Evolutionary conservation across 108 stramenopile species (phyloP), one percentile per base, ranked within the genome.

Genomic region (Pseudonitzschia delicatissima): DNA sequence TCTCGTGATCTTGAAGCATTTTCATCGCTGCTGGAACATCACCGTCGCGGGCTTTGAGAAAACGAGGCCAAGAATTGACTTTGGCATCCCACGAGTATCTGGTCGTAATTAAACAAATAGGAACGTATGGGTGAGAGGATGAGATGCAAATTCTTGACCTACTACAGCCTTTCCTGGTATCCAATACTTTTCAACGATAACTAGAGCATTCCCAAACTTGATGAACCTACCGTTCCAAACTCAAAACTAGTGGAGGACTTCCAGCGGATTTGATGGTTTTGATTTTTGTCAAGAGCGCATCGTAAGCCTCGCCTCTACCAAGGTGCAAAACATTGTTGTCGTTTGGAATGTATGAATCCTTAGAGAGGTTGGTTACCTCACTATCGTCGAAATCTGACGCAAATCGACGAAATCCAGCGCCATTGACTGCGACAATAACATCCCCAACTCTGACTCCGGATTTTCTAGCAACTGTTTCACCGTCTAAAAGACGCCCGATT

Each of bases 11-110:
- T 63, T 92, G 86, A 3, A 86, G 69, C 86, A 87, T 79, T 36
- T 72, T 80, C 87, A 89, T 89, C 20, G 91, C 91, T 26, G 45
- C 52, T 15, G 91, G 86, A 9, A 92, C 91, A 48, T 87, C 68
- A 7, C 85, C 83, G 40, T 84, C 87, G 18, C 88, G 77, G 9
- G 88, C 87, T 26, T 77, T 81, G 5, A 92, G 60, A 62, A 87
- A 92, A 28, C 88, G 81, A 13, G 69, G 72, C 91, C 91, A 92
- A 21, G 91, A 87, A 57, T 89, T 85, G 0, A 81, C 80, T 8
- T 84, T 82, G 32, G 86, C 79, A 66, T 92, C 88, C 87, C 87
- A 92, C 11, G 69, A 71, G 52, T 92, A 89, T 48, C 47, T 48
- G 20, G 4, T 1, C 4, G 20, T 21, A 21, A 8, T 9, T 3